Evolutionary conservation across 495 filamentous ascomycete genomes (phyloP).

Genomic region (Parachaetomium inaequale): DNA sequence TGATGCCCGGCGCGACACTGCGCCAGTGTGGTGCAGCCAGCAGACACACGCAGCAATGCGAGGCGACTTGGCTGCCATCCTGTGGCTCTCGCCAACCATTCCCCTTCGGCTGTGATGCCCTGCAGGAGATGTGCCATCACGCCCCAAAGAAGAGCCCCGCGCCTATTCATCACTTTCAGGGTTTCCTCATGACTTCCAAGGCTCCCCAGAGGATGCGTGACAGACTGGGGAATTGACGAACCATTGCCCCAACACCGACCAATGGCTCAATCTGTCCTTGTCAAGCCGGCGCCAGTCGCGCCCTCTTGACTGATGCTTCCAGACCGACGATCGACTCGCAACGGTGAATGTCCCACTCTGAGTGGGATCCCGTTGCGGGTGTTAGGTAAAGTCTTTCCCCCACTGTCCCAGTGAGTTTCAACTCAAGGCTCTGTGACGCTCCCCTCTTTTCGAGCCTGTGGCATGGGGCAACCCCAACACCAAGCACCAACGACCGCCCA

Average conservation of each 20-base stretch:
- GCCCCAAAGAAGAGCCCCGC: background rate
- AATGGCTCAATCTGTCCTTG: slow-evolving; percentile 3
- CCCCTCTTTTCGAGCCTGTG: background rate
- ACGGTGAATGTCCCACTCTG: slow-evolving; percentile 2
- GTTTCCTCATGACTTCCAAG: slow-evolving; percentile 1
- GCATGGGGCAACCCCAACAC: background rate
- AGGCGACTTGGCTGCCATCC: slow-evolving; percentile 31
- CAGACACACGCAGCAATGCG: slow-evolving; percentile 24
- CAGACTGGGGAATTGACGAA: slow-evolving; percentile 9
- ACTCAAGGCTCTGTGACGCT: background rate
- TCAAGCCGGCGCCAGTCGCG: slow-evolving; percentile 16
- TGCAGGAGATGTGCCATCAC: slow-evolving; percentile 24
- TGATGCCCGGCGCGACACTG: background rate
- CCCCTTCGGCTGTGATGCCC: slow-evolving; percentile 23
- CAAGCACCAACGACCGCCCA: background rate
- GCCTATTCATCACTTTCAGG: slow-evolving; percentile 8
- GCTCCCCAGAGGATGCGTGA: slow-evolving; percentile 4
- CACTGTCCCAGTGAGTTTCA: background rate
- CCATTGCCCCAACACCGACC: slow-evolving; percentile 3
- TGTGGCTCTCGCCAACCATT: slow-evolving; percentile 29
- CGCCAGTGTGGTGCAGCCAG: slow-evolving; percentile 10
- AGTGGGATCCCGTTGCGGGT: background rate
- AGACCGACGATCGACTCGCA: background rate
- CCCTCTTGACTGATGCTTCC: background rate
- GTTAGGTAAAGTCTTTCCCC: background rate